Base-by-base conservation (phyloP, 2,329 filamentous ascomycete genomes). In the Xylariaceae sp. region DNA sequence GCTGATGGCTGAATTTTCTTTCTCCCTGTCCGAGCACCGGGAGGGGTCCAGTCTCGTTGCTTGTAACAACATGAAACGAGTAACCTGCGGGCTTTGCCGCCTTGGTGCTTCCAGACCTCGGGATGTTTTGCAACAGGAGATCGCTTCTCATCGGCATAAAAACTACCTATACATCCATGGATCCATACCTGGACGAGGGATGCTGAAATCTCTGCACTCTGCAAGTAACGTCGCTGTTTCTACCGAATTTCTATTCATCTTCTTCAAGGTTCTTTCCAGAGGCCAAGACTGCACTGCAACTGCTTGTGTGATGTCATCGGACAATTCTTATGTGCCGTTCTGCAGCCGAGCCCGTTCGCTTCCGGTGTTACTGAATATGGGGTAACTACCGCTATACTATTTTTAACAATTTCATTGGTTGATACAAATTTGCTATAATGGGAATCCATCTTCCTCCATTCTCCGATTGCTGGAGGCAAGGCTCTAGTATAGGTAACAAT, bases 1-100 rank as follows among this genome's bases (percentile, higher is more conserved):
- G 61, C 58, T 63, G 60, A 50, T 61, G 61, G 61, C 58, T 63
- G 60, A 56, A 55, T 50, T 45, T 45, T 53, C 44, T 53, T 9
- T 41, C 45, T 47, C 52, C 52, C 50, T 44, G 47, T 60, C 23
- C n/a, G n/a, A n/a, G n/a, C n/a, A n/a, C n/a, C n/a, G n/a, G n/a
- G n/a, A n/a, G n/a, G n/a, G n/a, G n/a, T n/a, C n/a, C n/a, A n/a
- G 9, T 10, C 32, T 14, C 5, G 32, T 37, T 16, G 32, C 32
- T 37, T 37, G 32, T 37, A 37, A 37, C 6, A 16, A 10, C 32
- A 7, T 37, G 32, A 7, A 37, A 37, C 6, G 12, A 10, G 32
- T 10, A 37, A 37, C 32, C 32, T 44, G 44, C 52, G 29, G 29
- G 40, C 32, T 42, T 50, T 47, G 46, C 48, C 12, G 48, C n/a